phyloP scores from a whole-genome alignment of 345 rosid genomes.

The Pugionium cornutum region DNA sequence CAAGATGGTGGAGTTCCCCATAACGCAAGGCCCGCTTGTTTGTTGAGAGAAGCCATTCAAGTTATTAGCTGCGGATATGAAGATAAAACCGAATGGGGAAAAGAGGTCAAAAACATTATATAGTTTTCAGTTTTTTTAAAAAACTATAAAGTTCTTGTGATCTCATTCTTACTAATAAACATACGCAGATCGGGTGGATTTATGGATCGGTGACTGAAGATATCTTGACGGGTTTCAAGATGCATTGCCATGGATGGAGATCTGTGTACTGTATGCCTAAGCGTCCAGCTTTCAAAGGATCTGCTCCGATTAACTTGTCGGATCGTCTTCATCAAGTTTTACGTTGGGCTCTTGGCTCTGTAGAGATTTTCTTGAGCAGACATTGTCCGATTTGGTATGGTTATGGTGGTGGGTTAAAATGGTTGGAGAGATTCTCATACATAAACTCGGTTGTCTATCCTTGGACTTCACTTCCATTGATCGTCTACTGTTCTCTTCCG shows the following conservation, averaged over 20 bases:
- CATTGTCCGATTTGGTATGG: constrained; percentile 99
- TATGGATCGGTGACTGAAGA: constrained; percentile 96
- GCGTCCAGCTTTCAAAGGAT: constrained; percentile 59
- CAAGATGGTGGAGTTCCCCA: constrained; percentile 83
- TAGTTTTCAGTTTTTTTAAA: not conserved
- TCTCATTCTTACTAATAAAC: constrained; percentile 4
- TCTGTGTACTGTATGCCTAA: constrained; percentile 96
- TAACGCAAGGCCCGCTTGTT: constrained; percentile 68
- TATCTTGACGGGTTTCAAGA: constrained; percentile 92
- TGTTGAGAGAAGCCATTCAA: constrained; percentile 91
- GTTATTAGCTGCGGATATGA: constrained; percentile 98
- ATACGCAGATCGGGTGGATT: constrained; percentile 85
- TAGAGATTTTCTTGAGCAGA: constrained; percentile 91
- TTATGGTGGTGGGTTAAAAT: constrained; percentile 93
- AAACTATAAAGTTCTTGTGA: not conserved
- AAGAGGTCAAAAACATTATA: constrained; percentile 56
- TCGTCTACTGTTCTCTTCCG: constrained; percentile 88
- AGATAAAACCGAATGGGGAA: constrained; percentile 99
- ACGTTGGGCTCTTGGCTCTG: constrained; percentile 98
- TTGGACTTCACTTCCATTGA: constrained; percentile 83
- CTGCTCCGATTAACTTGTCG: too few species aligned
- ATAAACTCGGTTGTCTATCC: constrained; percentile 94
- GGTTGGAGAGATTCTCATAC: constrained; percentile 92
- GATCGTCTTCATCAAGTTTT: too few species aligned
- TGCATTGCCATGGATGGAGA: constrained; percentile 99